Base-by-base conservation (phyloP, 306 rosid species). In the Prunus fruticosa region DNA sequence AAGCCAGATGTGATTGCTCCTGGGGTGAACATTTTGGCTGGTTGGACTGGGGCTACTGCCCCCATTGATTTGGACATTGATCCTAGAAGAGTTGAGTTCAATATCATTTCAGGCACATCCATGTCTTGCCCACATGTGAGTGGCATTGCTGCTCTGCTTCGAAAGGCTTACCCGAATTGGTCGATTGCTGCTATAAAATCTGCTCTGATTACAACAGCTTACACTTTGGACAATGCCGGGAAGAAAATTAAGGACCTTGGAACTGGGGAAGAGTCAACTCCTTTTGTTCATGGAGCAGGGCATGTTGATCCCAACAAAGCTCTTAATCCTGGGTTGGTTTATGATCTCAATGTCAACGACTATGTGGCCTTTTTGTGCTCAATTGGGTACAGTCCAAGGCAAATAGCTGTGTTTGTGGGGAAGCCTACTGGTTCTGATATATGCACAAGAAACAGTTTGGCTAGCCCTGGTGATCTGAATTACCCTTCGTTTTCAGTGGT, bases 1-100 rank as follows among this genome's bases (percentile, higher is more conserved):
- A 94, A 92, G 61, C 97, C 98, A 0, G 98, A 94, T 74, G 91
- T 94, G 43, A 89, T 94, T 43, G 97, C 98, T 71, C 98, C 97
- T 0, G 98, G 98, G 14, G 96, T 94, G 43, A 94, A 94, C 85
- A 89, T 94, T 80, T 79, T 90, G 69, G 98, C 97, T 12, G 95
- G 89, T 4, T 94, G 97, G 98, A 94, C 93, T 11, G 97, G 97
- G 3, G 83, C n/a, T 11, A 77, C 78, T 2, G 82, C 92, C 6
- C 97, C 98, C 5, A 90, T 97, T 1, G 91, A 89, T 86, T 73
- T 94, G 60, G 91, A 88, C 19, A 74, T 89, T 38, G 98, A 94
- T 83, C 84, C 93, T 19, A 90, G 98, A 57, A 76, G 98, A 25
- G 97, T 92, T 13, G 96, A 92, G 81, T 94, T 90, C 79, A 94